Evolutionary conservation across 352 stramenopile genomes (phyloP).

Genomic region (Phytophthora ramorum): DNA sequence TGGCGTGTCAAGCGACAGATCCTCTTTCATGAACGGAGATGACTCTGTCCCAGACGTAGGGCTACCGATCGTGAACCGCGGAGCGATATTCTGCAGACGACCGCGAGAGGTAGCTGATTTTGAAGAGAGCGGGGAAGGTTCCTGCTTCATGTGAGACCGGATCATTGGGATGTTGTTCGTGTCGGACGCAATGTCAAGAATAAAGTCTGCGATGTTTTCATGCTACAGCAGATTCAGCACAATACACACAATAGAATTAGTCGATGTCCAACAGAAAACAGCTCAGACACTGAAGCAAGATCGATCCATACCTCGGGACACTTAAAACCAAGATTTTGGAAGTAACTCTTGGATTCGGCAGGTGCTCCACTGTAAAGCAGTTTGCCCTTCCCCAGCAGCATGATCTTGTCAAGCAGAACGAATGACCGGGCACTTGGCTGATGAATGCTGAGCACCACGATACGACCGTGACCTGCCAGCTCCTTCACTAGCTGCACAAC

Average conservation of each 20-base stretch:
- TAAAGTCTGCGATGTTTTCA: slow-evolving; percentile 80
- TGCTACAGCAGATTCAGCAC: slow-evolving; percentile 34
- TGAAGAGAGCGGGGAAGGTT: slow-evolving; percentile 23
- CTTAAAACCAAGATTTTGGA: slow-evolving; percentile 72
- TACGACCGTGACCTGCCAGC: slow-evolving; percentile 80
- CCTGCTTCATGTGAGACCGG: slow-evolving; percentile 50
- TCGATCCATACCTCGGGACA: slow-evolving; percentile 51
- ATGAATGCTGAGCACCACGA: slow-evolving; percentile 89
- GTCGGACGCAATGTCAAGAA: slow-evolving; percentile 71
- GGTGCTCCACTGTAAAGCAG: slow-evolving; percentile 69
- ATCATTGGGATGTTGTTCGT: slow-evolving; percentile 61
- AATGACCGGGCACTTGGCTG: slow-evolving; percentile 93
- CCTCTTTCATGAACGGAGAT: slow-evolving; percentile 69
- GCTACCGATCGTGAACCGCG: slow-evolving; percentile 45
- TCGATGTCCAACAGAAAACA: neutral
- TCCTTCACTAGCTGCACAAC: slow-evolving; percentile 92
- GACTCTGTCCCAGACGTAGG: slow-evolving; percentile 42
- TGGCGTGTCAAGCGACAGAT: slow-evolving; percentile 51
- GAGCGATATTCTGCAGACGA: slow-evolving; percentile 19
- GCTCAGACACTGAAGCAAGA: neutral
- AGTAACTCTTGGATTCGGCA: slow-evolving; percentile 57
- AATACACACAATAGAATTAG: slow-evolving; percentile 14
- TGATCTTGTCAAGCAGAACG: slow-evolving; percentile 88
- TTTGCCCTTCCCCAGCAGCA: slow-evolving; percentile 89
- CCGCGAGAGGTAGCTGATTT: slow-evolving; percentile 8